A percentile compares a stretch with the other conserved stretches of the same genome.
These are phyloP conservation scores for Microbotryum saponariae DNA, from an alignment of 1,284 basidiomycete genomes.

Conservation along the genomic window DNA sequence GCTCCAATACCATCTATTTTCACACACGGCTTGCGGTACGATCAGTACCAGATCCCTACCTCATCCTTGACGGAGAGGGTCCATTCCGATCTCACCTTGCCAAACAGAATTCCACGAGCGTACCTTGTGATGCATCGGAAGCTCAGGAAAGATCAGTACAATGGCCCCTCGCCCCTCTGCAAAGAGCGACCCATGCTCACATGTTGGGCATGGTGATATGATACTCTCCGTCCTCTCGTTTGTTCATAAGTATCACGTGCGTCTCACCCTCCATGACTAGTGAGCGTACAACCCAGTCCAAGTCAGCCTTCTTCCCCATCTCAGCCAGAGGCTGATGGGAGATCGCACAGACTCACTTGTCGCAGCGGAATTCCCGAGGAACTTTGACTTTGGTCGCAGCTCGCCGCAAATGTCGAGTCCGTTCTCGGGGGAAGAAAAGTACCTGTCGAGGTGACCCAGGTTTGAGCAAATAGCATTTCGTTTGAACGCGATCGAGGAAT, in stretches of 20 bases:
- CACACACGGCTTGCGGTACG: not conserved
- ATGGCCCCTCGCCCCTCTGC: too few relatives aligned
- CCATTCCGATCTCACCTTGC: constrained; percentile 48
- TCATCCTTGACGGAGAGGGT: not conserved
- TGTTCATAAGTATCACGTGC: constrained; percentile 67
- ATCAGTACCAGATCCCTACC: not conserved
- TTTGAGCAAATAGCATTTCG: not conserved
- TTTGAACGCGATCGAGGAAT: not conserved
- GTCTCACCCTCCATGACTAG: constrained; percentile 85
- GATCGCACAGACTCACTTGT: constrained; percentile 39
- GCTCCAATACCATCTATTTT: constrained; percentile 76
- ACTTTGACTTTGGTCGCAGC: constrained; percentile 88
- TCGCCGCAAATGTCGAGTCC: constrained; percentile 74
- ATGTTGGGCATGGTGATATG: constrained; percentile 92
- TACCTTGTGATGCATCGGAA: constrained; percentile 46
- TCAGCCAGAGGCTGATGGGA: too few relatives aligned
- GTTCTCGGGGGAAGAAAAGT: constrained; percentile 91
- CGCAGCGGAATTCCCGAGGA: constrained; percentile 91
- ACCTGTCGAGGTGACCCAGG: constrained; percentile 40
- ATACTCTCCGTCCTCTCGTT: constrained; percentile 82
- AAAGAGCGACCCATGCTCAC: constrained; percentile 36
- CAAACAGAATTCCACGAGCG: constrained; percentile 91
- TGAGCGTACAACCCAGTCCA: not conserved
- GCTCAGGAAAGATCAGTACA: not conserved
- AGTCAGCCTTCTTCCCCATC: too few relatives aligned